Conservation (phyloP, 2,329 filamentous ascomycete genomes). For the Arachnopeziza araneosa region DNA sequence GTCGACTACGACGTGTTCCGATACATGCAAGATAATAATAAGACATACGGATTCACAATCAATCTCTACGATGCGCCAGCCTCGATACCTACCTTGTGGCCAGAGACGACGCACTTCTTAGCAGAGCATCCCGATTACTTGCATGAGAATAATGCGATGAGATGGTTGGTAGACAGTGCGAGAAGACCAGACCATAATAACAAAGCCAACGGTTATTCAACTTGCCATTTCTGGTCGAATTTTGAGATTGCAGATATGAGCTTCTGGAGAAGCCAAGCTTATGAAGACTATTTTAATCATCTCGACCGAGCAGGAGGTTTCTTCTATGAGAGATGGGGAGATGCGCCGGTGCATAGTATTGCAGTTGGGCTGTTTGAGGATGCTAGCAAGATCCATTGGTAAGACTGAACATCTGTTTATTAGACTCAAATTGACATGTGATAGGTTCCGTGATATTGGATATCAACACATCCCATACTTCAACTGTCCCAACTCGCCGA, state of each 20-base stretch:
- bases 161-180: constrained; percentile 76
- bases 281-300: constrained; percentile 95
- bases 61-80: constrained; percentile 90
- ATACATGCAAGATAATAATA: constrained; percentile 97
- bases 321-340: constrained; percentile 98
- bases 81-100: constrained; percentile 85
- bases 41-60: constrained; percentile 98
- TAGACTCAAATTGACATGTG: not conserved
- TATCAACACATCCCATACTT: constrained; percentile 98
- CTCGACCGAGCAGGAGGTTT: constrained; percentile 91
- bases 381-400: constrained; percentile 88
- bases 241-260: constrained; percentile 93
- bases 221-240: constrained; percentile 99
- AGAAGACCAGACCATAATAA: constrained; percentile 73
- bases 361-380: constrained; percentile 91
- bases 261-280: constrained; percentile 86
- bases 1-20: constrained; percentile 98
- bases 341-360: constrained; percentile 94
- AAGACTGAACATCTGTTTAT: constrained; percentile 28
- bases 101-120: constrained; percentile 89
- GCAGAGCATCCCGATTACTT: constrained; percentile 77
- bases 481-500: constrained; percentile 95
- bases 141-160: constrained; percentile 76
- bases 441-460: constrained; percentile 96
- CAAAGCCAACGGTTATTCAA: constrained; percentile 88